Percentiles rank a stretch among this genome's conserved stretches.
Evolutionary conservation across 495 filamentous ascomycete species (phyloP).

Genomic region (Trichoderma erinaceum): DNA sequence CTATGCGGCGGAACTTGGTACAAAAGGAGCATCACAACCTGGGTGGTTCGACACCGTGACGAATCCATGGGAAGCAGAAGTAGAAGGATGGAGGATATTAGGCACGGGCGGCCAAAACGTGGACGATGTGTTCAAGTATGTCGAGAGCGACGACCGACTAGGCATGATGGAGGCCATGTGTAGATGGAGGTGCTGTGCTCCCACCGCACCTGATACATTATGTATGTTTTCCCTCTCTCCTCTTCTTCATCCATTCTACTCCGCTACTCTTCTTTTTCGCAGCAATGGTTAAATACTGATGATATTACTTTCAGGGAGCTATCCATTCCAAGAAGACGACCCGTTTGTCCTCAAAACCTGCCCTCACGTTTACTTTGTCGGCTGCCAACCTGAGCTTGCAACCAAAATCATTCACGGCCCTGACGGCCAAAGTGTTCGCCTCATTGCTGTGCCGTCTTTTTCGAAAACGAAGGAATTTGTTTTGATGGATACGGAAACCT

Average conservation of each 20-base stretch:
- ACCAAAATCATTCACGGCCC: conserved; percentile 59
- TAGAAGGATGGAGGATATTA: conserved; percentile 80
- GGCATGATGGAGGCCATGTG: conserved; percentile 89
- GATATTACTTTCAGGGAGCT: conserved; percentile 59
- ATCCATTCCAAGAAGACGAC: conserved; percentile 88
- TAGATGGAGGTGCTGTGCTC: conserved; percentile 85
- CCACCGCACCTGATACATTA: conserved; percentile 92
- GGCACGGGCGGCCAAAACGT: conserved; percentile 87
- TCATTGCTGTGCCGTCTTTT: conserved; percentile 78
- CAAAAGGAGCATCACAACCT: conserved; percentile 39
- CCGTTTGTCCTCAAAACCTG: conserved; percentile 77
- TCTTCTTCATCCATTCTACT: too few species aligned
- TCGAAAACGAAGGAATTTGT: conserved; percentile 74
- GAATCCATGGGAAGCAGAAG: conserved; percentile 85
- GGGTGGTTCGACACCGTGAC: conserved; percentile 87
- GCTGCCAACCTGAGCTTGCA: conserved; percentile 78
- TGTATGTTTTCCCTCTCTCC: conserved; percentile 52
- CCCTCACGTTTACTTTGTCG: conserved; percentile 86
- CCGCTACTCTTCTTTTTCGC: too few species aligned
- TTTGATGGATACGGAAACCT: conserved; percentile 75
- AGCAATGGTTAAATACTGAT: not conserved
- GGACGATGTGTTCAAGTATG: conserved; percentile 88
- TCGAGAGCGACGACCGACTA: conserved; percentile 66
- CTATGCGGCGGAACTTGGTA: conserved; percentile 45
- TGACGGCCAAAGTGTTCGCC: conserved; percentile 59